Evolutionary conservation across 108 stramenopile species (phyloP), one percentile per base, ranked within the genome.

Genomic region (Cyclotella cryptica): DNA sequence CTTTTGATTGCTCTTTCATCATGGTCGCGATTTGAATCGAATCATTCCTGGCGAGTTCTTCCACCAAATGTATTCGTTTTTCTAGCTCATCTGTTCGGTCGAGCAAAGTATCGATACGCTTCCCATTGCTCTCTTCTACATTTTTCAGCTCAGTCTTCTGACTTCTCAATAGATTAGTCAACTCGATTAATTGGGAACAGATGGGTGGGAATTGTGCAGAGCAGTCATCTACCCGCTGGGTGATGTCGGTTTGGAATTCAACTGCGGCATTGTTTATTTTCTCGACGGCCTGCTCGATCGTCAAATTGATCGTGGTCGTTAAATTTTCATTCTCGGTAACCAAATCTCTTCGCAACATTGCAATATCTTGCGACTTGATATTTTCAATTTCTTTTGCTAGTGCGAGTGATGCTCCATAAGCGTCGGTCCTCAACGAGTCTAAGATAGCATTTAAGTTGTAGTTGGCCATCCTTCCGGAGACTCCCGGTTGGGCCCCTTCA

Each of bases 301-400:
- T 74, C 24, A 18, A 9, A 43, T 28, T 9, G 11, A 72, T 65
- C 19, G 68, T 4, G n/a, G 80, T 29, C 22, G 70, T 39, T 45
- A 81, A 46, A 45, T 45, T 58, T 18, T 79, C 26, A 44, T 74
- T 74, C 27, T 74, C 71, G 21, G 41, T 42, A 26, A 21, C 44
- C 73, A 66, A 74, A 24, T 74, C 72, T 24, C 49, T 49, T 30
- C 72, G 77, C 42, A 85, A 29, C 13, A 47, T 28, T 28, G 64
- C 71, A 22, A 85, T 62, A 47, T 85, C 72, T 46, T 72, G 60
- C 18, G 42, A 45, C 49, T 79, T 69, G 53, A 85, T 61, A 44
- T 55, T 66, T 49, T 66, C 54, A 5, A 85, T 63, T 62, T 85
- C 85, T 26, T 74, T 47, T 46, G 85, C 71, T 64, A 85, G 70